phyloP scores from a whole-genome alignment of 805 yeast genomes.

The Candida multigemmis region DNA sequence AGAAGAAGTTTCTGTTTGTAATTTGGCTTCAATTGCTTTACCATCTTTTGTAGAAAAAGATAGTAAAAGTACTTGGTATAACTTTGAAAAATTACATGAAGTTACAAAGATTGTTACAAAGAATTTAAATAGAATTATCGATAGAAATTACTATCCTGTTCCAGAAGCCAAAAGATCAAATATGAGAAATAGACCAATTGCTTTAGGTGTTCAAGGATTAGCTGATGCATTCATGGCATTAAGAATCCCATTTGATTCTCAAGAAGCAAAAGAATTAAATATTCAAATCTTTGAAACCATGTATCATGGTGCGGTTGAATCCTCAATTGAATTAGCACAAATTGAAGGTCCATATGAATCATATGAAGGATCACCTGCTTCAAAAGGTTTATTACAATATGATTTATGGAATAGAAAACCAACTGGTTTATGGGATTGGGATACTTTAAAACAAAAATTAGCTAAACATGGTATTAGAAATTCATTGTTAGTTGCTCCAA shows the following conservation, averaged over 20 bases:
- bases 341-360: constrained; percentile 42
- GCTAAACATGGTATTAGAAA: constrained; percentile 45
- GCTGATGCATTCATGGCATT: constrained; percentile 51
- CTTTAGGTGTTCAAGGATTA: constrained; percentile 56
- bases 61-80: constrained; percentile 35
- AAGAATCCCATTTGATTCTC: constrained; percentile 50
- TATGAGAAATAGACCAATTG: constrained; percentile 53
- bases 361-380: constrained; percentile 51
- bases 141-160: constrained; percentile 48
- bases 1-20: constrained; percentile 54
- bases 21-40: constrained; percentile 50
- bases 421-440: constrained; percentile 53
- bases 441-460: constrained; percentile 38
- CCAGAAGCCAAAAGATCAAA: constrained; percentile 45
- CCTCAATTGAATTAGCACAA: constrained; percentile 45
- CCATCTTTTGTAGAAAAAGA: constrained; percentile 46
- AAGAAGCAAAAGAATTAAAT: constrained; percentile 46
- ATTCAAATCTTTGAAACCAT: constrained; percentile 55
- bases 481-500: constrained; percentile 54
- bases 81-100: constrained; percentile 47
- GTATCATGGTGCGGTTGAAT: constrained; percentile 51
- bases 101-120: constrained; percentile 46
- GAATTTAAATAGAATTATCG: constrained; percentile 49
- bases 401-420: constrained; percentile 56
- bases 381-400: constrained; percentile 47